Evolutionary conservation across 495 filamentous ascomycete species (phyloP), one percentile per base, ranked within the genome.

Genomic region (Poronia punctata): DNA sequence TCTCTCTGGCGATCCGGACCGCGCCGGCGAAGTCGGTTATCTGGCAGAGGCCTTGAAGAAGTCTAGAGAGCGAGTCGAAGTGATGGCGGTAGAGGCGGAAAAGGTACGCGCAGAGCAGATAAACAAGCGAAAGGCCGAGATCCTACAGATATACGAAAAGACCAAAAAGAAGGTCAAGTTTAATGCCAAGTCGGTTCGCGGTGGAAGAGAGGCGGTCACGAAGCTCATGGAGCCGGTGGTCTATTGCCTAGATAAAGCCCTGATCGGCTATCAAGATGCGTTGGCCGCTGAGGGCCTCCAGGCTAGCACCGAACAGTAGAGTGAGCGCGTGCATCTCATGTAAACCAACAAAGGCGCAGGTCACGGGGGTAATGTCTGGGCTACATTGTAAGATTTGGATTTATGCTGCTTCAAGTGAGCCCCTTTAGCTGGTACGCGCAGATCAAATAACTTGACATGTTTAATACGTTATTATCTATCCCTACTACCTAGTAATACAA

Each of bases 41-140:
- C 67, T 95, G 24, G 78, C 84, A 11, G 83, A 93, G 48, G 83
- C 86, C 4, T 68, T 98, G 11, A 71, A 75, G 24, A 74, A 83
- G 37, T 84, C 83, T 2, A 70, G 76, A 40, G 82, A 82, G n/a
- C 74, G 92, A 8, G 87, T 97, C 54, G 73, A 83, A 30, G 82
- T 86, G 10, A 83, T 98, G 1, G 84, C 84, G 1, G 70, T 74
- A 12, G 79, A 82, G 40, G 92, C 92, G 0, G 90, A 96, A 53
- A 69, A 69, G 21, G 83, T 86, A 34, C 71, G 82, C 7, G 65
- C 80, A 24, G 67, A 74, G 9, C 68, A 71, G 41, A 54, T 78
- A 11, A 81, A 80, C 58, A 68, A 70, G 50, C 73, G 85, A 21
- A 86, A 80, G 63, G 66, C 70, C 47, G 78, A 90, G 38, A 82